Percentiles rank a stretch among this genome's conserved stretches.
Evolutionary conservation across 441 rosid species (phyloP).

Genomic region (Raphanus hybrid): DNA sequence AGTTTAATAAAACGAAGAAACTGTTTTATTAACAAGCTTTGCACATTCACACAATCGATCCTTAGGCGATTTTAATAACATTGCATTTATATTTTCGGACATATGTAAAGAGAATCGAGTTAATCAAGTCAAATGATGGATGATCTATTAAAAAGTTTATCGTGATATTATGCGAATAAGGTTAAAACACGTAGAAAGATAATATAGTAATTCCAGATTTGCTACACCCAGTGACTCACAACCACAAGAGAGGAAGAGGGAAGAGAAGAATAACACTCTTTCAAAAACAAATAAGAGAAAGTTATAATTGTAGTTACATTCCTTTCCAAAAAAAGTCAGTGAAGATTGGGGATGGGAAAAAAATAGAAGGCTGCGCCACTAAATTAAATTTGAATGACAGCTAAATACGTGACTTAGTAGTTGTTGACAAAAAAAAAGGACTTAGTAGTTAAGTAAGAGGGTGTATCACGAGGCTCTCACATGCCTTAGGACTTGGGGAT

Average conservation of each 20-base stretch:
- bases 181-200: background rate
- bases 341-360: background rate
- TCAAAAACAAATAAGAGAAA: background rate
- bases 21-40: too few relatives aligned
- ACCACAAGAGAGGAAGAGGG: background rate
- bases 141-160: background rate
- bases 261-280: background rate
- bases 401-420: background rate
- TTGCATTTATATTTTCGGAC: background rate
- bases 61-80: too few relatives aligned
- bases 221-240: background rate
- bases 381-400: constrained; percentile 16
- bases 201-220: background rate
- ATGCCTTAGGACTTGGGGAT: background rate
- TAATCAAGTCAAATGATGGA: background rate
- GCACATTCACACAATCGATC: too few relatives aligned
- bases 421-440: background rate
- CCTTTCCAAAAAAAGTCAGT: background rate
- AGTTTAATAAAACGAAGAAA: too few relatives aligned
- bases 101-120: background rate
- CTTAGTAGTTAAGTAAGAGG: constrained; percentile 1
- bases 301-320: background rate
- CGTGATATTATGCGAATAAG: background rate
- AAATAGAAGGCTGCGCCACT: background rate
- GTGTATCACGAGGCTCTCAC: constrained; percentile 23